Conservation (phyloP, 2,329 filamentous ascomycete genomes). For the Sarocladiaceae sp. region DNA sequence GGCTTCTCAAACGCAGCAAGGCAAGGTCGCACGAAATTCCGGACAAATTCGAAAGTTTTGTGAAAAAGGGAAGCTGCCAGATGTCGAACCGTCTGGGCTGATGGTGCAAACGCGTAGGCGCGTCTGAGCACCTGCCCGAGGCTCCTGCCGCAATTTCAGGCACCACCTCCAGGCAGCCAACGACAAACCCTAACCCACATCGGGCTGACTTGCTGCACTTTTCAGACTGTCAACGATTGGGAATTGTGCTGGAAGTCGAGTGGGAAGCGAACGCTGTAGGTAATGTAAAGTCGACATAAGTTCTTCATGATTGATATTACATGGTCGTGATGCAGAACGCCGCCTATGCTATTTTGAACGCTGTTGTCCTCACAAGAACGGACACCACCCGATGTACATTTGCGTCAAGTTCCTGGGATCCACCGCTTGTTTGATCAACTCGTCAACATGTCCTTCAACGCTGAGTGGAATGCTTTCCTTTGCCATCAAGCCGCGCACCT, state of each 20-base stretch:
- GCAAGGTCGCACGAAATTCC: not conserved
- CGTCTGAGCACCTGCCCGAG: slow-evolving; percentile 2
- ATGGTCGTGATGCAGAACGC: not conserved
- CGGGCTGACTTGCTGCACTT: not conserved
- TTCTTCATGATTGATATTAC: too few relatives aligned
- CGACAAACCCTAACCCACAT: not conserved
- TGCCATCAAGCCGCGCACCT: slow-evolving; percentile 77
- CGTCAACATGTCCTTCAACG: slow-evolving; percentile 96
- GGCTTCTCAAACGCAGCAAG: not conserved
- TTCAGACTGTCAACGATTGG: not conserved
- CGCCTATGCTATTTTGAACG: not conserved
- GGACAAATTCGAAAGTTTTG: not conserved
- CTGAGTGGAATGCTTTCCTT: slow-evolving; percentile 90
- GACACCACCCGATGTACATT: slow-evolving; percentile 97
- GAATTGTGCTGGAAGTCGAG: too few relatives aligned
- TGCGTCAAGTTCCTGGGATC: slow-evolving; percentile 73
- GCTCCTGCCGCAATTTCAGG: slow-evolving; percentile 4
- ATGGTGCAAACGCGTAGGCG: not conserved
- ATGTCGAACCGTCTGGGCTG: not conserved
- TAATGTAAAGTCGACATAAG: too few relatives aligned
- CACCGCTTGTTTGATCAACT: slow-evolving; percentile 83
- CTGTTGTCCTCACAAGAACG: slow-evolving; percentile 41
- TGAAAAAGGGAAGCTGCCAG: not conserved
- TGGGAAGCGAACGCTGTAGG: too few relatives aligned
- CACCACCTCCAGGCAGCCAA: slow-evolving; percentile 8